Conservation (phyloP, 163 green algal species). For the Chlorella variabilis region DNA sequence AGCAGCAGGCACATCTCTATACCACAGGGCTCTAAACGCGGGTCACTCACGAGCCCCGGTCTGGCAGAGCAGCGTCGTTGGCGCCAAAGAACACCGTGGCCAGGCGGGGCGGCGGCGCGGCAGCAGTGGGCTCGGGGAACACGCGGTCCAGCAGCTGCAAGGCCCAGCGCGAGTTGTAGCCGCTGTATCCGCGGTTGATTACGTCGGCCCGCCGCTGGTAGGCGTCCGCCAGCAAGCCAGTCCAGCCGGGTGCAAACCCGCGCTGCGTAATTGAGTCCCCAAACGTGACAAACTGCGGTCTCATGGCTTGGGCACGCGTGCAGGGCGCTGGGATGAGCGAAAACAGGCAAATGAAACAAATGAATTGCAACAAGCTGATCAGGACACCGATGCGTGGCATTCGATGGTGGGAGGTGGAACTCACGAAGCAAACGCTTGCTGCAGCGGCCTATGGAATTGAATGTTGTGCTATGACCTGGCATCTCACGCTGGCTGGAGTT, state of each 20-base stretch:
- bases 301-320: too few relatives aligned
- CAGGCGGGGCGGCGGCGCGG: slow-evolving; percentile 41
- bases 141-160: slow-evolving; percentile 60
- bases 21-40: too few relatives aligned
- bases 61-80: slow-evolving; percentile 87
- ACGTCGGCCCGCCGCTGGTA: slow-evolving; percentile 56
- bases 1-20: too few relatives aligned
- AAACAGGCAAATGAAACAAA: background rate
- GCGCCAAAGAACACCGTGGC: slow-evolving; percentile 88
- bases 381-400: too few relatives aligned
- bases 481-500: too few relatives aligned
- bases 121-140: slow-evolving; percentile 30
- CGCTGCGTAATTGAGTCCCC: slow-evolving; percentile 69
- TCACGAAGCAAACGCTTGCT: too few relatives aligned
- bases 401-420: too few relatives aligned
- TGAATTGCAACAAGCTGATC: background rate
- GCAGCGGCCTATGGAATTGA: too few relatives aligned
- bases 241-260: slow-evolving; percentile 54
- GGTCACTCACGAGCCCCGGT: slow-evolving; percentile 43
- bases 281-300: slow-evolving; percentile 60
- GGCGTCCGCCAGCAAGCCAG: slow-evolving; percentile 31
- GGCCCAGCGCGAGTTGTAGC: slow-evolving; percentile 87
- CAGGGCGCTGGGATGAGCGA: too few relatives aligned
- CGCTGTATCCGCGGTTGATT: slow-evolving; percentile 57
- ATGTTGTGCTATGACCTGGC: too few relatives aligned